These are phyloP conservation scores for Heracleum sosnowskyi DNA, from an alignment of 129 eudicot species.

Conservation along the genomic window DNA sequence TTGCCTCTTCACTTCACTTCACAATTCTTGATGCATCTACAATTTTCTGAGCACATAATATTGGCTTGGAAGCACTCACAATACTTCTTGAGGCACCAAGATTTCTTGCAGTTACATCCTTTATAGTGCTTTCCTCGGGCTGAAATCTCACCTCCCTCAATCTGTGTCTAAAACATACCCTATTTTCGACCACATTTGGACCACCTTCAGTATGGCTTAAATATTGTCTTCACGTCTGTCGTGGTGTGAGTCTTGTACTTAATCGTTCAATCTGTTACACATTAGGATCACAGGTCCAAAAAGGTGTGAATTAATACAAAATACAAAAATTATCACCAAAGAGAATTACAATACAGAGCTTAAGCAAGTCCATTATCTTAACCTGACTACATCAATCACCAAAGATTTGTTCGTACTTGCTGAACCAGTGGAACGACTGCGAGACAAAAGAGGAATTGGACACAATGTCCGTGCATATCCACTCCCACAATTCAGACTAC, in stretches of 20 bases:
- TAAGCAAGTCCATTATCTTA: too few species aligned
- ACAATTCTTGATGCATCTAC: constrained; percentile 80
- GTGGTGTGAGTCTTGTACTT: too few species aligned
- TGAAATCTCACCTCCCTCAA: constrained; percentile 32
- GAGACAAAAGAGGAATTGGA: constrained; percentile 60
- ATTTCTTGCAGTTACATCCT: constrained; percentile 88
- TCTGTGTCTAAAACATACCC: constrained; percentile 39
- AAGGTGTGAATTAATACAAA: too few species aligned
- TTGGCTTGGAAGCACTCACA: constrained; percentile 91
- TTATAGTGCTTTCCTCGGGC: constrained; percentile 52
- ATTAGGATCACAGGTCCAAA: too few species aligned
- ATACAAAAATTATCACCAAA: too few species aligned
- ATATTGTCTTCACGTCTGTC: too few species aligned
- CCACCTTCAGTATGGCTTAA: too few species aligned
- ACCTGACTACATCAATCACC: too few species aligned
- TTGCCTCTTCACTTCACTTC: constrained; percentile 82
- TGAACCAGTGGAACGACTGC: constrained; percentile 85
- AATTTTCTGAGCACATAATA: constrained; percentile 74
- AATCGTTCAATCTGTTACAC: too few species aligned
- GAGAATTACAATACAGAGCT: too few species aligned
- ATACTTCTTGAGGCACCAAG: constrained; percentile 89
- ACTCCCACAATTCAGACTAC: constrained; percentile 54
- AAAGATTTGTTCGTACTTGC: constrained; percentile 46
- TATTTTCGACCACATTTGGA: too few species aligned
- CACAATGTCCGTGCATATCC: constrained; percentile 63